These are phyloP conservation scores for Sambucus nigra DNA, from an alignment of 129 eudicot genomes.

Conservation along the genomic window DNA sequence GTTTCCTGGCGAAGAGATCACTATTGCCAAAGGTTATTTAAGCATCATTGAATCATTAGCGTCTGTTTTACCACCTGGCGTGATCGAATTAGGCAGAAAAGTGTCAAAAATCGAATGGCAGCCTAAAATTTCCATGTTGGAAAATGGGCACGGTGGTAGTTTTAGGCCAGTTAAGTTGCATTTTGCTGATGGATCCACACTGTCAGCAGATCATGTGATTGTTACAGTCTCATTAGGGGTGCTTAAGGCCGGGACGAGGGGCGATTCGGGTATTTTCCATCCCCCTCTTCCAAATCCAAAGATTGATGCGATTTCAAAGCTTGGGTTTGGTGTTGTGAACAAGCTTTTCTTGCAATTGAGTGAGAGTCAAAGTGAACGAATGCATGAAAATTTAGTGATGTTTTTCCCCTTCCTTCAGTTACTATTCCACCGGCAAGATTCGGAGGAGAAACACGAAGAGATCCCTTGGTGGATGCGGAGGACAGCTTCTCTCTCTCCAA, in stretches of 20 bases:
- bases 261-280: slow-evolving; percentile 36
- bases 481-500: slow-evolving; percentile 64
- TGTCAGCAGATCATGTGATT: slow-evolving; percentile 76
- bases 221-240: slow-evolving; percentile 88
- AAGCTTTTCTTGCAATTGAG: slow-evolving; percentile 62
- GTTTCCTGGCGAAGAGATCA: slow-evolving; percentile 89
- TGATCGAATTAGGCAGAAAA: slow-evolving; percentile 60
- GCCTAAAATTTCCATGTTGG: slow-evolving; percentile 10
- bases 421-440: slow-evolving; percentile 55
- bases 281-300: slow-evolving; percentile 71
- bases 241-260: slow-evolving; percentile 54
- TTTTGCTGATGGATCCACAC: slow-evolving; percentile 62
- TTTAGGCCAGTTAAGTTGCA: slow-evolving; percentile 57
- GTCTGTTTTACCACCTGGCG: slow-evolving; percentile 53
- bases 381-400: slow-evolving; percentile 2
- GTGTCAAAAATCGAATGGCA: slow-evolving; percentile 68
- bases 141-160: slow-evolving; percentile 23
- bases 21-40: slow-evolving; percentile 71
- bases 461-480: slow-evolving; percentile 85
- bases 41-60: slow-evolving; percentile 61
- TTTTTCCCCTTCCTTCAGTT: slow-evolving; percentile 56
- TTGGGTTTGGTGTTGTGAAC: slow-evolving; percentile 92
- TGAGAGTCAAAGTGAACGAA: slow-evolving; percentile 18
- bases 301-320: slow-evolving; percentile 52
- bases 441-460: slow-evolving; percentile 32